phyloP scores from a whole-genome alignment of 2,329 filamentous ascomycete species.

The Fusarium gaditjirri region DNA sequence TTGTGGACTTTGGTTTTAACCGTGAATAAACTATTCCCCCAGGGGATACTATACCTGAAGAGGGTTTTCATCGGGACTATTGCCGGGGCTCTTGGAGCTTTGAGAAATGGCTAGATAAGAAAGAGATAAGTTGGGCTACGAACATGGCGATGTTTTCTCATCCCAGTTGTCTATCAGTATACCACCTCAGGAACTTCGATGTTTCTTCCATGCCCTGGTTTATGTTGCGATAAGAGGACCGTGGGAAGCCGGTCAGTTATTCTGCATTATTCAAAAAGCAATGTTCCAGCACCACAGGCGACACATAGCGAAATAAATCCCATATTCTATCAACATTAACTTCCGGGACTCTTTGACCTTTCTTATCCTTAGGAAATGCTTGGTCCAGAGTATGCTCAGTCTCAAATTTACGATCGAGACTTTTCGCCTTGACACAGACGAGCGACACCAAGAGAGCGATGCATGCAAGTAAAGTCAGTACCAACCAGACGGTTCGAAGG shows the following conservation, averaged over 20 bases:
- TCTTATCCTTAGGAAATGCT: neutral
- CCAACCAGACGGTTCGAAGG: conserved; percentile 49
- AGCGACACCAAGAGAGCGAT: conserved; percentile 34
- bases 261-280: neutral
- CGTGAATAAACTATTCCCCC: neutral
- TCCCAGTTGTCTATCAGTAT: neutral
- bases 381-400: conserved; percentile 32
- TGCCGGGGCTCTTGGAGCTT: neutral
- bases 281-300: neutral
- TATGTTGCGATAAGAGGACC: neutral
- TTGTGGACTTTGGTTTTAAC: neutral
- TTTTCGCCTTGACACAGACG: conserved; percentile 31
- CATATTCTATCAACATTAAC: conserved; percentile 13
- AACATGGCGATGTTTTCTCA: neutral
- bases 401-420: conserved; percentile 38
- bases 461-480: conserved; percentile 46
- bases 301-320: neutral
- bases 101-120: neutral
- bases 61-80: neutral
- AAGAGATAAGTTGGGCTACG: neutral
- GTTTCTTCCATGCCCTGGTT: neutral
- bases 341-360: neutral
- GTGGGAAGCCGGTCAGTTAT: neutral
- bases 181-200: neutral
- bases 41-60: neutral